Conservation (phyloP, 176 grass and related monocot genomes). For the Oryza nivara region DNA sequence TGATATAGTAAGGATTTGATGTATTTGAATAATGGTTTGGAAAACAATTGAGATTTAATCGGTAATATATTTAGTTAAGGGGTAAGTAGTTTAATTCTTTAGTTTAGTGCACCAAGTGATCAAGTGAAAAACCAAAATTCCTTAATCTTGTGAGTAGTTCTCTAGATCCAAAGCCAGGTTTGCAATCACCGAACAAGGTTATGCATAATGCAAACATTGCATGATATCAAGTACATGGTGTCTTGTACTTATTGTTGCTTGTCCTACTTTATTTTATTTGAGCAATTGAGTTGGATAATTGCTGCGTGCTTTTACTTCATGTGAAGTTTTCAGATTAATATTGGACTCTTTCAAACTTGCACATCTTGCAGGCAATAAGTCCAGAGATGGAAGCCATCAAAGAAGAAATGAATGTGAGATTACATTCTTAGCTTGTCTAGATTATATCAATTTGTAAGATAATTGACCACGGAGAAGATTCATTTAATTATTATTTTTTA, state of each 20-base stretch:
- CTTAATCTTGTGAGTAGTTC: neutral
- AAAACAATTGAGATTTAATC: conserved; percentile 11
- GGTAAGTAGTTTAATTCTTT: neutral
- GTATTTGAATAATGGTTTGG: conserved; percentile 8
- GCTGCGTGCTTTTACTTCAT: neutral
- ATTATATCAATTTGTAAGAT: conserved; percentile 29
- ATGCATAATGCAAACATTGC: conserved; percentile 4
- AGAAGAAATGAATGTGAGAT: conserved; percentile 64
- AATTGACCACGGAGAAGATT: conserved; percentile 23
- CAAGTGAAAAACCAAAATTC: neutral
- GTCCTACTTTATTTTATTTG: conserved; percentile 1
- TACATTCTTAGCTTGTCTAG: conserved; percentile 33
- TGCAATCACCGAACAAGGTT: conserved; percentile 15
- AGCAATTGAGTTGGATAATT: conserved; percentile 22
- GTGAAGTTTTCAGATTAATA: conserved; percentile 20
- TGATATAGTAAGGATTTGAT: neutral
- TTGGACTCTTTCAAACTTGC: conserved; percentile 34
- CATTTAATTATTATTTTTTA: conserved; percentile 16
- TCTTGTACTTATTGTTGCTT: conserved; percentile 25
- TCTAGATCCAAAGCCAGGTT: neutral
- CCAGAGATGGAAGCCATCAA: conserved; percentile 82
- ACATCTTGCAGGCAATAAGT: conserved; percentile 59
- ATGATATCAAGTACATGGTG: conserved; percentile 1
- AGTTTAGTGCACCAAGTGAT: neutral
- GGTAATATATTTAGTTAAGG: neutral